Base-by-base conservation (phyloP, 495 filamentous ascomycete species). In the Penicillium maclennaniae region DNA sequence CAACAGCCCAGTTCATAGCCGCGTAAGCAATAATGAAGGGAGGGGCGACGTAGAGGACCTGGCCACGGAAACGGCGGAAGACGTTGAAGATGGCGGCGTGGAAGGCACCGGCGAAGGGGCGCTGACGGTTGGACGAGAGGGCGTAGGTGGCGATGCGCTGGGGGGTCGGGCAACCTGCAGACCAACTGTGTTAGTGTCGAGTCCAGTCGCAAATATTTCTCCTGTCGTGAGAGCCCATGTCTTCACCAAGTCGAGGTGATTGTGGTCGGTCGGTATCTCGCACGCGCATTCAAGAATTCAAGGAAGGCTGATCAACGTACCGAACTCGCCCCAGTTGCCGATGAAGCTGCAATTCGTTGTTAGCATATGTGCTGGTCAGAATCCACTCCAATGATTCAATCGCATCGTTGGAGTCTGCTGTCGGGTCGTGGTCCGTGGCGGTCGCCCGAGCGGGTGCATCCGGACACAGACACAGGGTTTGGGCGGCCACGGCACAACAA, bases 301-400 rank as follows among this genome's bases (percentile, higher is more conserved):
- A 55, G 53, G 47, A 28, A 51, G 61, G 56, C 28, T 38, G 45
- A 43, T 55, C 41, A 54, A 83, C 83, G 74, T 83, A 93, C 89
- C 92, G 53, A 97, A 72, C 64, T 77, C 76, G 61, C 92, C 92
- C 92, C 92, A 97, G 67, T 65, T 68, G 65, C 92, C 93, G 43
- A 95, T 74, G 72, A 77, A 97, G 54, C 92, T 96, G 66, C 61
- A 56, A n/a, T 48, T 58, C 14, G 39, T 20, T 37, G 23, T 45
- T 58, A 61, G 74, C 49, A 75, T 2, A 25, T 15, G 16, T 19
- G n/a, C 44, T 16, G 23, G 46, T 26, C 16, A 9, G 7, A 1
- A 40, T 6, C 19, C 1, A 16, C 38, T 16, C 38, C 7, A 14
- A 4, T 7, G 20, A 16, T 17, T 7, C n/a, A 14, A 40, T 20